Conservation (phyloP, 371 early-diverging fungal genomes). For the Mycotypha africana region DNA sequence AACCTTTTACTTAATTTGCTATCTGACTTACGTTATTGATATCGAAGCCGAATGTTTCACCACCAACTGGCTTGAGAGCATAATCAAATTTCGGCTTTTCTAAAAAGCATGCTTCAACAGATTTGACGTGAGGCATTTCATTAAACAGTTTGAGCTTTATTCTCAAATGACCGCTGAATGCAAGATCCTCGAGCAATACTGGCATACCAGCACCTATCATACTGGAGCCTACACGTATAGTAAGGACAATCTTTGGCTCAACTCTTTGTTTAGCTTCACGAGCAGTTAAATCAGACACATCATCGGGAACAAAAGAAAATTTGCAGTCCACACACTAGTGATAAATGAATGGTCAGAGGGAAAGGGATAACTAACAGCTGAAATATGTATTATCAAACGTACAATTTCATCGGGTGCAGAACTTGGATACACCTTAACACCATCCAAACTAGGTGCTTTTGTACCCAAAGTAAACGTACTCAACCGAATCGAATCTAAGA, state of each 20-base stretch:
- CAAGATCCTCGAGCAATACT: constrained; percentile 83
- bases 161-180: constrained; percentile 76
- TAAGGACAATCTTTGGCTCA: constrained; percentile 90
- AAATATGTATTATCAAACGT: too few relatives aligned
- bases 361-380: too few relatives aligned
- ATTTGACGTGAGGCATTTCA: constrained; percentile 83
- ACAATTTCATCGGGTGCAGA: constrained; percentile 77
- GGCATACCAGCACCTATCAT: constrained; percentile 85
- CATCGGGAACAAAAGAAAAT: constrained; percentile 76
- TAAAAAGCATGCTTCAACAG: constrained; percentile 78
- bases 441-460: constrained; percentile 86
- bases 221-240: constrained; percentile 85
- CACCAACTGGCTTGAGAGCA: constrained; percentile 85
- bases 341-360: too few relatives aligned
- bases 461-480: constrained; percentile 95
- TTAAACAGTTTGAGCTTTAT: constrained; percentile 74
- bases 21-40: constrained; percentile 51
- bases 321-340: constrained; percentile 83
- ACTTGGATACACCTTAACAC: constrained; percentile 69
- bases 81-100: constrained; percentile 88
- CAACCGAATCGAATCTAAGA: constrained; percentile 85
- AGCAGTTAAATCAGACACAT: constrained; percentile 59
- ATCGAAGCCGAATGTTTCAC: constrained; percentile 78
- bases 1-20: too few relatives aligned
- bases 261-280: constrained; percentile 55